A percentile compares a stretch with the other conserved stretches of the same genome.
phyloP scores from a whole-genome alignment of 2,329 filamentous ascomycete species.

The Aspergillus ustus region DNA sequence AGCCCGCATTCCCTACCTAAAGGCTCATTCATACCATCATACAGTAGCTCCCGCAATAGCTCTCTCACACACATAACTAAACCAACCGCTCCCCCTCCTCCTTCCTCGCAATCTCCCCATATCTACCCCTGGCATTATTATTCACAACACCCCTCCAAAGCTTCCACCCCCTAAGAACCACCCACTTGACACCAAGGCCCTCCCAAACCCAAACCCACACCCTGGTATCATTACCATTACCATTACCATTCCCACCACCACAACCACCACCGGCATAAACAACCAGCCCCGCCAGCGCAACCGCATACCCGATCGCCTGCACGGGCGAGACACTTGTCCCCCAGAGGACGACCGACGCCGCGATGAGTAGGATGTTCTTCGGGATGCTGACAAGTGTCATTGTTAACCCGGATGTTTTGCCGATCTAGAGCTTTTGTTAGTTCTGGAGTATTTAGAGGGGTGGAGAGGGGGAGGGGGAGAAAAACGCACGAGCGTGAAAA shows the following conservation, averaged over 20 bases:
- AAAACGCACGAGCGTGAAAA: conserved; percentile 74
- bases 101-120: neutral
- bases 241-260: no score
- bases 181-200: neutral
- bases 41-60: no score
- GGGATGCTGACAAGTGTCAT: conserved; percentile 82
- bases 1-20: no score
- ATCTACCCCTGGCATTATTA: neutral
- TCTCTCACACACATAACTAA: no score
- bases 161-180: neutral
- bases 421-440: conserved; percentile 64
- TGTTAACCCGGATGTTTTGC: conserved; percentile 80
- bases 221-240: no score
- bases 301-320: conserved; percentile 62
- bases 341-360: conserved; percentile 75
- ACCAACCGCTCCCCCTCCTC: neutral
- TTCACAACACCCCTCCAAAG: neutral
- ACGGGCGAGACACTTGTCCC: conserved; percentile 50
- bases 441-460: neutral
- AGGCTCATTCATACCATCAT: no score
- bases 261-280: conserved; percentile 68
- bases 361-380: conserved; percentile 80
- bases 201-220: neutral
- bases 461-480: neutral
- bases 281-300: conserved; percentile 67